Percentiles rank a stretch among this genome's conserved stretches.
phyloP scores from a whole-genome alignment of 1,284 basidiomycete genomes.

The Moniliophthora roreri region DNA sequence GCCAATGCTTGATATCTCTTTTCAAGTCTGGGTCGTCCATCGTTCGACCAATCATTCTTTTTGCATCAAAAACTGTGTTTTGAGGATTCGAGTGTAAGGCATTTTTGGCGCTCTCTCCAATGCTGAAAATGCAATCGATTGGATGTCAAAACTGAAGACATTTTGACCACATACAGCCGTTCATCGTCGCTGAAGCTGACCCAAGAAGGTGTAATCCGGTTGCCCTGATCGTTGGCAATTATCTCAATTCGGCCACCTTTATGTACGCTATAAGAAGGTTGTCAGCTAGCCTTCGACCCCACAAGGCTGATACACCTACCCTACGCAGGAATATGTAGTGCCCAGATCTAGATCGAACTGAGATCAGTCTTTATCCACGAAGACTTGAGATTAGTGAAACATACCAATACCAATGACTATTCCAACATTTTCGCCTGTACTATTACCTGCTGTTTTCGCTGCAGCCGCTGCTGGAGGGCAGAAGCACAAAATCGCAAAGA shows the following conservation, averaged over 20 bases:
- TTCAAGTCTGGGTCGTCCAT: constrained; percentile 62
- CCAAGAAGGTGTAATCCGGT: constrained; percentile 83
- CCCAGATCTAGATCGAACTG: constrained; percentile 45
- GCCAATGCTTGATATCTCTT: constrained; percentile 70
- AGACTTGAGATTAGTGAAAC: neutral
- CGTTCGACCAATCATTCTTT: constrained; percentile 79
- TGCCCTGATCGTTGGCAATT: constrained; percentile 84
- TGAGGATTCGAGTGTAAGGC: constrained; percentile 65
- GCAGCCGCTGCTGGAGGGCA: constrained; percentile 44
- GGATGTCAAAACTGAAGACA: neutral
- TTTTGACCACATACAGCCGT: constrained; percentile 48
- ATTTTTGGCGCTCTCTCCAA: constrained; percentile 61
- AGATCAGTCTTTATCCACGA: neutral
- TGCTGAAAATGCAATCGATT: constrained; percentile 25
- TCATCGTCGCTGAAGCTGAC: constrained; percentile 77
- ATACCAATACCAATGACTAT: constrained; percentile 13
- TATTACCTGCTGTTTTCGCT: constrained; percentile 27
- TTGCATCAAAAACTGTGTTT: constrained; percentile 86
- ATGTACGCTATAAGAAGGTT: constrained; percentile 58
- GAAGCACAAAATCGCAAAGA: constrained; percentile 47
- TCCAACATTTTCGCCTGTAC: neutral
- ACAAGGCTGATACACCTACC: constrained; percentile 29
- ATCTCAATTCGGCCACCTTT: constrained; percentile 81
- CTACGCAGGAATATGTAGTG: constrained; percentile 61
- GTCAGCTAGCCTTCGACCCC: constrained; percentile 2